These are phyloP conservation scores for Neoboletus subvelutipes DNA, from an alignment of 768 basidiomycete genomes.

Conservation along the genomic window DNA sequence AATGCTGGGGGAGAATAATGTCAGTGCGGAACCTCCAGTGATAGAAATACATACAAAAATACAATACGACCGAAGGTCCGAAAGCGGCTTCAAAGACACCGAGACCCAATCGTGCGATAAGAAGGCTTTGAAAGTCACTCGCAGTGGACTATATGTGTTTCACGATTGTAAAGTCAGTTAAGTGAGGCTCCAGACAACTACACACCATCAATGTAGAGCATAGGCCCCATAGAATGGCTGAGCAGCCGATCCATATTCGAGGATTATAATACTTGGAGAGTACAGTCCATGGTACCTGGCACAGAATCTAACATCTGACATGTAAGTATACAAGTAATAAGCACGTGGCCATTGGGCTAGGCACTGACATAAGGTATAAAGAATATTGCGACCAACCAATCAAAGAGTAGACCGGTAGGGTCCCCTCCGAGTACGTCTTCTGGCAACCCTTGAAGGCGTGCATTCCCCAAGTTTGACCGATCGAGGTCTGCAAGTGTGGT, in stretches of 20 bases:
- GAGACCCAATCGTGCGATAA: conserved; percentile 32
- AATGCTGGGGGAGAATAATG: conserved; percentile 34
- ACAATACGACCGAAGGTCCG: conserved; percentile 33
- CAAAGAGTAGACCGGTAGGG: conserved; percentile 65
- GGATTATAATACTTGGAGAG: conserved; percentile 67
- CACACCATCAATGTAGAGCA: conserved; percentile 69
- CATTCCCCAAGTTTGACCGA: conserved; percentile 78
- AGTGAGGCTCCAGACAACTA: background rate
- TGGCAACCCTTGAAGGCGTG: conserved; percentile 69
- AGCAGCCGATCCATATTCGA: conserved; percentile 65
- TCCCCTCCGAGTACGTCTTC: conserved; percentile 67
- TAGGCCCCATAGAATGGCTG: conserved; percentile 71
- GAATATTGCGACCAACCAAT: conserved; percentile 76
- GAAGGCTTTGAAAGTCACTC: conserved; percentile 27
- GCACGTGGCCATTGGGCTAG: background rate
- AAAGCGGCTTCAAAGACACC: conserved; percentile 38
- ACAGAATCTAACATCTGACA: conserved; percentile 51
- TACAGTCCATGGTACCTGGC: conserved; percentile 67
- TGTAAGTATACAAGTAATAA: background rate
- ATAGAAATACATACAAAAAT: conserved; percentile 23
- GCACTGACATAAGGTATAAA: conserved; percentile 72
- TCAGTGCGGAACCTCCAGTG: conserved; percentile 16
- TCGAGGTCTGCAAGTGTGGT: conserved; percentile 48
- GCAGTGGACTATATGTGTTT: conserved; percentile 23
- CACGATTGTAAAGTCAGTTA: background rate